Base-by-base conservation (phyloP, 148 eudicot species). In the Amaranthus palmeri region DNA sequence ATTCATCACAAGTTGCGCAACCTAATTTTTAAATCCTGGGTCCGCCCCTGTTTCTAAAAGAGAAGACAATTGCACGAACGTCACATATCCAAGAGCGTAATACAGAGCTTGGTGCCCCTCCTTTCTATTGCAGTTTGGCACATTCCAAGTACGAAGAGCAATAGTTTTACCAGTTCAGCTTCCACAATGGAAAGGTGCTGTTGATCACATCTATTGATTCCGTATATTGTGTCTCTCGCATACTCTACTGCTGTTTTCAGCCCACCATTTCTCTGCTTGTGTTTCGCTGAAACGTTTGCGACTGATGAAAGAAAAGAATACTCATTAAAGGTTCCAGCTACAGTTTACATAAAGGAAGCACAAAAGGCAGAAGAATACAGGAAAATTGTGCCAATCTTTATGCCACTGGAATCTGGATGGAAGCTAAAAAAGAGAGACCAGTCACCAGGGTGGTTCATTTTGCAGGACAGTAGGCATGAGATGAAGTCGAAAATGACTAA, bases 181-280 rank as follows among this genome's bases (percentile, higher is more conserved):
- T 70, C 59, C 47, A 52, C 25, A 62, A 50, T 52, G 63, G 25
- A 9, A 41, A 81, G 9, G 13, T 62, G 51, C 18, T 67, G 45
- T 76, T 58, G 12, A 41, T 48, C 63, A 18, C 53, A 62, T 54
- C 75, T 57, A 65, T 10, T 53, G 82, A 58, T 67, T 74, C 60
- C 36, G 82, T 62, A 95, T 73, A 56, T 89, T 86, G 82, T 95
- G 91, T 46, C 78, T 83, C 56, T 86, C 89, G 70, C 81, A 86
- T 72, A 91, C 89, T 74, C 75, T 82, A 59, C 63, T 57, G 68
- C 84, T 86, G 66, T 95, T 82, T 67, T 91, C 97, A 64, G 90
- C 78, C 99, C 99, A 95, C 99, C 99, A 91, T 69, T 84, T 88
- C 83, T 91, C 96, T 71, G 99, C 99, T 80, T 95, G 89, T 68